These are phyloP conservation scores for Aspergillus pseudonomiae DNA, from an alignment of 2,329 filamentous ascomycete species.

Conservation along the genomic window DNA sequence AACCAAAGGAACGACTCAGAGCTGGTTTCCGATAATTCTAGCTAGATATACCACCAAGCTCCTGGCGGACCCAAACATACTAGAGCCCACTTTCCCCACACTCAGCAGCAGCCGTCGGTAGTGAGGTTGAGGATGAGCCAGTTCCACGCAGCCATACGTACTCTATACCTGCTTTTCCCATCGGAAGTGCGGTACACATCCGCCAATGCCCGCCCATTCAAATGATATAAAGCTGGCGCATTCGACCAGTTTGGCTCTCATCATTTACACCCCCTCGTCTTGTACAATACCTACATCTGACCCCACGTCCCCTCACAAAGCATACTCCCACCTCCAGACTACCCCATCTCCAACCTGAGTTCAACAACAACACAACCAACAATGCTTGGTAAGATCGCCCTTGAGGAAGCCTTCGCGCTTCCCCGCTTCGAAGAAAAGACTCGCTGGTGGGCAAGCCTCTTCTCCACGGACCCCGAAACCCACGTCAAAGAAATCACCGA, in stretches of 20 bases:
- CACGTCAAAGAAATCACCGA: constrained; percentile 61
- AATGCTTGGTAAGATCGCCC: constrained; percentile 64
- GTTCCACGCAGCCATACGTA: not conserved
- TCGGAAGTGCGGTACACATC: constrained; percentile 9
- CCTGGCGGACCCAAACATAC: not conserved
- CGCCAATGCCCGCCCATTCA: not conserved
- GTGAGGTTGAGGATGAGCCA: not conserved
- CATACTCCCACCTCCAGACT: not conserved
- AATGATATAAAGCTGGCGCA: not conserved
- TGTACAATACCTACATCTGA: not conserved
- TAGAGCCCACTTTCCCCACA: constrained; percentile 5
- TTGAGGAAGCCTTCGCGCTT: constrained; percentile 65
- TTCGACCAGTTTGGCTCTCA: not conserved
- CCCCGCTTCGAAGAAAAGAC: constrained; percentile 62
- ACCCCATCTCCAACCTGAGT: not conserved
- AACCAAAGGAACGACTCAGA: not conserved
- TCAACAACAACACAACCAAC: constrained; percentile 3
- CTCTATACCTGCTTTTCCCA: not conserved
- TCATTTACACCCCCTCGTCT: not conserved
- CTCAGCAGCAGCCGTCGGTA: not conserved
- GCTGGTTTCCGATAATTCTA: not conserved
- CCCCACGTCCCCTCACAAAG: not conserved
- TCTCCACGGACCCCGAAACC: constrained; percentile 61
- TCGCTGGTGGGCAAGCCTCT: constrained; percentile 63
- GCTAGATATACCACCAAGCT: not conserved